These are phyloP conservation scores for Centella asiatica DNA, from an alignment of 129 eudicot species.

Conservation along the genomic window DNA sequence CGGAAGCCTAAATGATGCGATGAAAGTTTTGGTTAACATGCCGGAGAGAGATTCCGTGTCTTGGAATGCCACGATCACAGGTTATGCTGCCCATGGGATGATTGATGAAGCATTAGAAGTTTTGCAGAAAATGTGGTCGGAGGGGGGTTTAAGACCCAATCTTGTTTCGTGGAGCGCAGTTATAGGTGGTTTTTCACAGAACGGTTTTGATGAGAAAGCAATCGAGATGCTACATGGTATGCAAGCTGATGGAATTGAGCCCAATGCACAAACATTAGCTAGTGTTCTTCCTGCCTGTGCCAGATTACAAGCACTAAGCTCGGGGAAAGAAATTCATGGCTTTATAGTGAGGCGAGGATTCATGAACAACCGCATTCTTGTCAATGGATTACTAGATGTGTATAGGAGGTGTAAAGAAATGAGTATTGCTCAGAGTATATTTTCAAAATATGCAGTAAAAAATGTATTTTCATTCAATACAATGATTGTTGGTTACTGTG, in stretches of 20 bases:
- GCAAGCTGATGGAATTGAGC: conserved; percentile 15
- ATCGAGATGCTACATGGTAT: conserved; percentile 2
- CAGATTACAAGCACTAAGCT: conserved; percentile 3
- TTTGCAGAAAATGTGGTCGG: conserved; percentile 4
- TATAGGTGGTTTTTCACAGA: conserved; percentile 10
- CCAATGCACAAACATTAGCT: conserved; percentile 12
- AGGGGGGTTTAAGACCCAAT: conserved; percentile 2
- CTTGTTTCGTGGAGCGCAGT: conserved; percentile 13
- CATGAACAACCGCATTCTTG: conserved; percentile 2
- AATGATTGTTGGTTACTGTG: conserved; percentile 19
- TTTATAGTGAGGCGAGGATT: conserved; percentile 17
- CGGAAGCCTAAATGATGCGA: conserved; percentile 12
- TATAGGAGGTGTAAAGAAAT: conserved; percentile 19
- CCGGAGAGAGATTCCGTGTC: conserved; percentile 18
- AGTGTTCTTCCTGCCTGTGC: conserved; percentile 23
- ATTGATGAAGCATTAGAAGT: conserved; percentile 2
- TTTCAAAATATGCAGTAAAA: conserved; percentile 9
- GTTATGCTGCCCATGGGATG: conserved; percentile 14
- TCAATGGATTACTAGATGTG: conserved; percentile 21
- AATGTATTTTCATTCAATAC: conserved; percentile 16
- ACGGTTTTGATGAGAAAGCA: conserved; percentile 11
- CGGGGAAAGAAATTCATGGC: conserved; percentile 18
- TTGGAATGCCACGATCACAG: conserved; percentile 18
- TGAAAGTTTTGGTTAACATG: conserved; percentile 10
- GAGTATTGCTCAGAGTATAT: conserved; percentile 10